phyloP scores from a whole-genome alignment of 208 protist species.

The Crithidia thermophila region DNA sequence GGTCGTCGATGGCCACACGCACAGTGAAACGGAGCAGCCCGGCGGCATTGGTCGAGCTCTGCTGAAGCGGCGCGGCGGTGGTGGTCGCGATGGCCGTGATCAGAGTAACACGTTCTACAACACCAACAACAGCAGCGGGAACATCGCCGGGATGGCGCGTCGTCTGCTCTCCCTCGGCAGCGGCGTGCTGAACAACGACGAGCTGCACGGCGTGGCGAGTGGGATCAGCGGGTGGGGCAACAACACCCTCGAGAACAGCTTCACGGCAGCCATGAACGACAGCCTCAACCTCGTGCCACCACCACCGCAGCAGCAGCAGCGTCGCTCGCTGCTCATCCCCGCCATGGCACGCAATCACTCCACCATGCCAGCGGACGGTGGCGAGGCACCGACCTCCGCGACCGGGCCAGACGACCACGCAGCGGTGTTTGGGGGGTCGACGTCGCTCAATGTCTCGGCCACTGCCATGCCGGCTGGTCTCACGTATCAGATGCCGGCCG shows the following conservation, averaged over 20 bases:
- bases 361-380: constrained; percentile 4
- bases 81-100: neutral
- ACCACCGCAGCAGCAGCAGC: no score
- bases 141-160: neutral
- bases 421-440: no score
- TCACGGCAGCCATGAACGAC: neutral
- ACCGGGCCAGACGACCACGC: neutral
- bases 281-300: no score
- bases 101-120: neutral
- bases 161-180: neutral
- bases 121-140: neutral
- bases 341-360: neutral
- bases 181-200: neutral
- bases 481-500: neutral
- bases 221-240: neutral
- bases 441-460: no score
- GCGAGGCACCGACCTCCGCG: constrained; percentile 5
- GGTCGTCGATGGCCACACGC: constrained; percentile 39
- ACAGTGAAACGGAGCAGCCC: constrained; percentile 63
- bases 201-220: neutral
- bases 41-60: constrained; percentile 63
- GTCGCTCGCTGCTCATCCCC: neutral
- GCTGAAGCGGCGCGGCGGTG: constrained; percentile 14
- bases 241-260: neutral
- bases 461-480: neutral